Conservation (phyloP, 768 basidiomycete species). For the Phaeotremella skinneri region DNA sequence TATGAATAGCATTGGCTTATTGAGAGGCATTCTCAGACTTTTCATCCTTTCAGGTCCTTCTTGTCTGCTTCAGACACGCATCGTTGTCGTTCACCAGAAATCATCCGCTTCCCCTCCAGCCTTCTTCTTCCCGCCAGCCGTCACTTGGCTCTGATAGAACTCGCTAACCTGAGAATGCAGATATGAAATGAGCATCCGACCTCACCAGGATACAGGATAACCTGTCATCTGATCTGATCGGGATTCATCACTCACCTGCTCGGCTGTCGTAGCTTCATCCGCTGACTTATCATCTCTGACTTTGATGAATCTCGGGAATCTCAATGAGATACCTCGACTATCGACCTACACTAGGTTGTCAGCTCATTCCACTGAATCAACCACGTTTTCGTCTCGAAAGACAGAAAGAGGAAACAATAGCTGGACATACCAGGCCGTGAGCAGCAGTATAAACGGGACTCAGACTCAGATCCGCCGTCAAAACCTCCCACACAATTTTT, state of each 20-base stretch:
- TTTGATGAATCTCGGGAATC: conserved; percentile 92
- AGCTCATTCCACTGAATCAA: neutral
- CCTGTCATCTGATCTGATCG: neutral
- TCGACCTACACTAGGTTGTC: conserved; percentile 55
- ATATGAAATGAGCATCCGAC: conserved; percentile 9
- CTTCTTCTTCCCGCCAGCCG: conserved; percentile 72
- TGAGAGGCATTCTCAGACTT: neutral
- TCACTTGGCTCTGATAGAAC: conserved; percentile 85
- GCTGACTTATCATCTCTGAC: conserved; percentile 88
- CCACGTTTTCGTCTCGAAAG: neutral
- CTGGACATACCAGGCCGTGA: conserved; percentile 41
- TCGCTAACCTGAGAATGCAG: conserved; percentile 58
- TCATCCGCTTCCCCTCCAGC: conserved; percentile 57
- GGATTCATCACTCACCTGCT: conserved; percentile 63
- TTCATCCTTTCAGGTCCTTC: neutral
- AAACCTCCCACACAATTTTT: conserved; percentile 94
- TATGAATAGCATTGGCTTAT: neutral
- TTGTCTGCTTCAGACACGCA: neutral
- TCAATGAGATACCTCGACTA: conserved; percentile 86
- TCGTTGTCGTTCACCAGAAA: conserved; percentile 43
- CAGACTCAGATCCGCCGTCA: conserved; percentile 92
- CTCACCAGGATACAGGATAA: conserved; percentile 2
- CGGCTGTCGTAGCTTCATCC: conserved; percentile 88
- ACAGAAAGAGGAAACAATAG: neutral
- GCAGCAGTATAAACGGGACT: conserved; percentile 66